A percentile compares a stretch with the other conserved stretches of the same genome.
Evolutionary conservation across 305 asterid species (phyloP).

Genomic region (Fraxinus dipetala): DNA sequence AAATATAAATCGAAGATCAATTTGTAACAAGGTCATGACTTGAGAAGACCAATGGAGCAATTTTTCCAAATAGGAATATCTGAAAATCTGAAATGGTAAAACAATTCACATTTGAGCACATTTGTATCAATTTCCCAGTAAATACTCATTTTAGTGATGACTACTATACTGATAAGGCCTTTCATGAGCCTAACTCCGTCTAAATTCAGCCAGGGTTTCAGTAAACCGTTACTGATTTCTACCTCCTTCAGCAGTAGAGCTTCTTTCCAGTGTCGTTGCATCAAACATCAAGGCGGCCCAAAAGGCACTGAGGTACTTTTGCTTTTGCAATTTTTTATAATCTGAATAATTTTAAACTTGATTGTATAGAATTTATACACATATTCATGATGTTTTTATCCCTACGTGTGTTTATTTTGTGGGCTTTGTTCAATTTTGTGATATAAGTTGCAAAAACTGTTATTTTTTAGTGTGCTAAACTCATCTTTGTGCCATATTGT

Average conservation of each 20-base stretch:
- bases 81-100: background rate
- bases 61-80: background rate
- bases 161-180: conserved; percentile 16
- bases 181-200: conserved; percentile 6
- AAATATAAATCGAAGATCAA: background rate
- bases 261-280: conserved; percentile 37
- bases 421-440: background rate
- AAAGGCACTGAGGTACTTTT: conserved; percentile 40
- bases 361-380: background rate
- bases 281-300: conserved; percentile 22
- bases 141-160: background rate
- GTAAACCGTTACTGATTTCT: background rate
- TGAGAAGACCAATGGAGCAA: background rate
- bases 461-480: background rate
- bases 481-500: background rate
- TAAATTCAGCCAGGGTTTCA: background rate
- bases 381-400: background rate
- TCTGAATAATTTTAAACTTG: background rate
- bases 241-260: conserved; percentile 20
- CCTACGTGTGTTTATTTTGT: background rate
- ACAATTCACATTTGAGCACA: background rate
- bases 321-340: background rate
- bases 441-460: background rate
- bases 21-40: background rate
- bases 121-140: background rate